Evolutionary conservation across 768 basidiomycete genomes (phyloP), one percentile per base, ranked within the genome.

Genomic region (Mycena albidolilacea): DNA sequence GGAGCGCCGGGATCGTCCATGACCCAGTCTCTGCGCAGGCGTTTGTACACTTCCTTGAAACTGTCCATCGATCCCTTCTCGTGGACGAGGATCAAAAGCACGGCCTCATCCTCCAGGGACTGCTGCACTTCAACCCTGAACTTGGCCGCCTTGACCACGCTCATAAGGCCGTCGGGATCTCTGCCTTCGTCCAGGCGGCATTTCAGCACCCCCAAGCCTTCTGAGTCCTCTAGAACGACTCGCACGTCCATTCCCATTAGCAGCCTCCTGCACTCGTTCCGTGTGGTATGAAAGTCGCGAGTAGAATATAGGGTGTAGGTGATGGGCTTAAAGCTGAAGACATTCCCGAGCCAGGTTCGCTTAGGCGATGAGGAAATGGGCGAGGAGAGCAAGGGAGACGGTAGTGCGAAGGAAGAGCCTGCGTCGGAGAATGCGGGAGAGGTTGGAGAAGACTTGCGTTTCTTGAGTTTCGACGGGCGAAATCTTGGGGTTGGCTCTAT

Each of bases 11-110:
- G 50, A 41, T 73, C 64, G 62, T 92, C 91, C 77, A 94, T 78
- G 61, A 89, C 89, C 97, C 96, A 98, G 23, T 90, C 87, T 39
- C 86, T 84, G 72, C 87, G 85, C 68, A 98, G 80, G 52, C 90
- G 86, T 71, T 86, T 89, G 79, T 89, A 94, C 38, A 96, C 85
- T 63, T 89, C 87, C 81, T 91, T 93, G 85, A 98, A 95, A 38
- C 89, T 92, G 30, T 95, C 94, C 54, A 90, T 85, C 19, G 96
- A 92, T 5, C 97, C 97, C 81, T 92, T 96, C 84, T 98, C 97
- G 75, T 95, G 92, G 15, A 94, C 86, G 63, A 97, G 79, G 19
- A 88, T 85, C 75, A 97, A 81, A 46, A 86, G 85, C 14, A 93
- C 90, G 71, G 86, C 84, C 65, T 80, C 83, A 86, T 91, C 73